A percentile compares a stretch with the other conserved stretches of the same genome.
Conservation (phyloP, 768 basidiomycete genomes). For the Boletellus emodensis region DNA sequence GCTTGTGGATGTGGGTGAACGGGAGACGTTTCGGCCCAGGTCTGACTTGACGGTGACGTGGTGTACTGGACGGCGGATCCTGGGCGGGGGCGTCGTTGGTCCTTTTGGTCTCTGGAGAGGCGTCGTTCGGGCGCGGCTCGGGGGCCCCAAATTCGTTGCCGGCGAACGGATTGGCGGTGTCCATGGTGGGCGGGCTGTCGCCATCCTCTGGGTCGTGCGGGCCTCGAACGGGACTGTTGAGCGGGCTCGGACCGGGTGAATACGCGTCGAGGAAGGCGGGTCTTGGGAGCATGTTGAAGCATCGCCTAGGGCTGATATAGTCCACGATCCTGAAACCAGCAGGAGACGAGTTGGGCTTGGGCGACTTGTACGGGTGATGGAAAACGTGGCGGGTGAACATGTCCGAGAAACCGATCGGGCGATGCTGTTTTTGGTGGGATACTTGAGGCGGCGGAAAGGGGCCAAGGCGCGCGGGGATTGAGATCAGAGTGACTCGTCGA, state of each 20-base stretch:
- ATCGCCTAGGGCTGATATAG: conserved; percentile 13
- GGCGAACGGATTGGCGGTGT: conserved; percentile 4
- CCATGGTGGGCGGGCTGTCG: conserved; percentile 7
- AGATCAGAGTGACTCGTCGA: neutral
- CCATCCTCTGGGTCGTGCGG: conserved; percentile 2
- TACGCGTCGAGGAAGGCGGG: conserved; percentile 5
- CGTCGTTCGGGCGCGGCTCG: neutral
- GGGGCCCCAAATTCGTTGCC: neutral
- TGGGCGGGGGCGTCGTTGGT: neutral
- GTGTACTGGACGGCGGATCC: neutral
- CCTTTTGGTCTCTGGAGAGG: neutral
- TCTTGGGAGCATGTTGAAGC: conserved; percentile 19
- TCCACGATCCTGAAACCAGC: conserved; percentile 26
- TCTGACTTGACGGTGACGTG: conserved; percentile 13
- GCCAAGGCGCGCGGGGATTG: no score
- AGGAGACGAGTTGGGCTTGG: conserved; percentile 15
- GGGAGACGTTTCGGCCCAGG: conserved; percentile 18
- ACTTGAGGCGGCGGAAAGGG: neutral
- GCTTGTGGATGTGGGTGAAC: neutral
- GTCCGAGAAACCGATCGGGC: neutral
- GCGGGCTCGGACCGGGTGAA: conserved; percentile 16
- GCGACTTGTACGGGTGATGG: conserved; percentile 14
- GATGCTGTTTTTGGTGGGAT: neutral
- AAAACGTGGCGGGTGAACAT: conserved; percentile 18
- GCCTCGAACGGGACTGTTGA: conserved; percentile 14